Evolutionary conservation across 179 eudicot genomes (phyloP), one percentile per base, ranked within the genome.

Genomic region (Camellia oleifera): DNA sequence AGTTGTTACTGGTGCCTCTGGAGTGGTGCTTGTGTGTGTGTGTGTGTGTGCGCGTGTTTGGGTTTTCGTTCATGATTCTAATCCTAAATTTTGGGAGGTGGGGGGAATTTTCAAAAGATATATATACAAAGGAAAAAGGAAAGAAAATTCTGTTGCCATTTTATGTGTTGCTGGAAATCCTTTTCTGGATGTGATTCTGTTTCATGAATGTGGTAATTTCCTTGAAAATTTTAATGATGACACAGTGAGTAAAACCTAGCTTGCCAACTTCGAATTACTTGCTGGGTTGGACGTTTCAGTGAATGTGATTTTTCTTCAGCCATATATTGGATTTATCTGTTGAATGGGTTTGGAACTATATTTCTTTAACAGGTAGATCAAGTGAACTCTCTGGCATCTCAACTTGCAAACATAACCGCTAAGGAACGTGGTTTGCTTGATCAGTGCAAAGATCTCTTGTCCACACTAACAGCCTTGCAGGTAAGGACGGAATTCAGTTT

Each of bases 391-490:
- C 80, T 89, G 80, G 86, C 86, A 73, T 81, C 85, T 14, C 98
- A 94, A 82, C 93, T 95, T 61, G 89, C 91, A 67, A 87, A 75
- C 50, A 70, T 90, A 76, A 83, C 94, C 61, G 79, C 88, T 18
- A 84, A 83, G 65, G 99, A 95, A 82, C 84, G 83, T 74, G 81
- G 85, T 78, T 82, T 87, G 73, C 89, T 95, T 63, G 89, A 87
- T 67, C 88, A 87, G 69, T 91, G 92, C 88, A 92, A 81, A 84
- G 91, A 90, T 87, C 84, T 94, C 42, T 80, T 95, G 71, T 92
- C 96, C 70, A 83, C 82, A 81, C 77, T 91, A 79, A 82, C 89
- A 17, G 85, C 88, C 69, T 40, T 85, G 85, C 93, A 94, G 99
- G 99, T 91, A 81, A 63, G 15, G 26, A 44, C 3, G 18, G 53